Base-by-base conservation (phyloP, 345 rosid species). In the Durio zibethinus region DNA sequence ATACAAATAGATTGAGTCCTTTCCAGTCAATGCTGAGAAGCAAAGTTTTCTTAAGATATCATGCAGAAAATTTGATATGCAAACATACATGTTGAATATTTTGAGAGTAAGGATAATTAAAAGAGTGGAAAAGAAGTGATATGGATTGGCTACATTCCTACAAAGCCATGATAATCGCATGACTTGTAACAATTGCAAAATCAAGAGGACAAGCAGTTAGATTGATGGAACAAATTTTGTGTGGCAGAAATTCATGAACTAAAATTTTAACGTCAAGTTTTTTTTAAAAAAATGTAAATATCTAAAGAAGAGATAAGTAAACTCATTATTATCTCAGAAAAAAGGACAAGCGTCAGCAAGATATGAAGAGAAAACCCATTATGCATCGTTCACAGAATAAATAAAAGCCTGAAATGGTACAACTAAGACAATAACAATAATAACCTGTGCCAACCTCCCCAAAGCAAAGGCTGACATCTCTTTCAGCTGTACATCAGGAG, bases 391-490 rank as follows among this genome's bases (percentile, higher is more conserved):
- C 35, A 12, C 29, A 77, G 42, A 38, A 52, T 52, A 33, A 38
- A 33, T 33, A 48, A 48, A 50, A 33, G 29, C 61, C 31, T 50
- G 45, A 33, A 38, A 52, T 20, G 5, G 20, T 20, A 52, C 43
- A 69, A 8, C 33, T 12, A 36, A 75, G 62, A 31, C 66, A 71
- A 72, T 53, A 45, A 10, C 27, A 79, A 77, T 76, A 78, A 69
- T 80, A 77, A 96, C 99, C 99, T 93, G 99, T 7, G 99, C 99
- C 92, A 96, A 85, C 82, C 99, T 90, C 89, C 99, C 99, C 85
- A 96, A 82, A 76, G 99, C 99, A 90, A 96, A 96, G 77, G 99
- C 98, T 4, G 99, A 92, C 99, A 96, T 96, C 87, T 96, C 99
- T 83, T 90, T 91, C 86, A 96, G 84, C 83, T 96, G 99, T 31